Evolutionary conservation across 306 rosid genomes (phyloP).

Genomic region (Vachellia collinsii): DNA sequence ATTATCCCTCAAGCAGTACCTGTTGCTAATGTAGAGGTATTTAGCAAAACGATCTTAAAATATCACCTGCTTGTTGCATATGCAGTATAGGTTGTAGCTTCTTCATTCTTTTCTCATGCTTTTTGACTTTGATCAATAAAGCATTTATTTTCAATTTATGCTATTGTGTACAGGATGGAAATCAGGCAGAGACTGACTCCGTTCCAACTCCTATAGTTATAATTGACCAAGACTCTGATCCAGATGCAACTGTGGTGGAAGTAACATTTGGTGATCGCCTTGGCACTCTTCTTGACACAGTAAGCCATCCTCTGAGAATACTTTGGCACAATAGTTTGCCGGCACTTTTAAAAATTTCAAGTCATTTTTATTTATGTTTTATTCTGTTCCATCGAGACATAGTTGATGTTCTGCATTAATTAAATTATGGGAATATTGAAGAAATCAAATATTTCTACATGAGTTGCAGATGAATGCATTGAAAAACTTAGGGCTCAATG

Average conservation of each 20-base stretch:
- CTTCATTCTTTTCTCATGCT: conserved; percentile 25
- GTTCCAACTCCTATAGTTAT: conserved; percentile 83
- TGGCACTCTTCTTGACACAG: conserved; percentile 97
- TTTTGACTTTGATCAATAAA: conserved; percentile 28
- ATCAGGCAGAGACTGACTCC: conserved; percentile 56
- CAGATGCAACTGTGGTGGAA: conserved; percentile 89
- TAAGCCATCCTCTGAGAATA: conserved; percentile 34
- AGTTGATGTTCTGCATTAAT: conserved; percentile 6
- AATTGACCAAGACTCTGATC: conserved; percentile 94
- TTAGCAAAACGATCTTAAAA: conserved; percentile 29
- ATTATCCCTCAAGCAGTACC: conserved; percentile 68
- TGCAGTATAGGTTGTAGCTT: conserved; percentile 37
- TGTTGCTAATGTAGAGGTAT: conserved; percentile 79
- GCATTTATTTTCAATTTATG: conserved; percentile 29
- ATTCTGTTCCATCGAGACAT: neutral
- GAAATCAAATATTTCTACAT: conserved; percentile 20
- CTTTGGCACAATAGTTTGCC: neutral
- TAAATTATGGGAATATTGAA: neutral
- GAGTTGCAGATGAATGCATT: conserved; percentile 88
- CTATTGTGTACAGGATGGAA: conserved; percentile 65
- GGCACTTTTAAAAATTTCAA: neutral
- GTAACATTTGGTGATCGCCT: conserved; percentile 96
- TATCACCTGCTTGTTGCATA: conserved; percentile 12
- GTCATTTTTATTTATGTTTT: neutral
- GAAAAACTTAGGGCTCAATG: conserved; percentile 91